A percentile compares a stretch with the other conserved stretches of the same genome.
Evolutionary conservation across 495 filamentous ascomycete species (phyloP).

Genomic region (Oidiodendron maius): DNA sequence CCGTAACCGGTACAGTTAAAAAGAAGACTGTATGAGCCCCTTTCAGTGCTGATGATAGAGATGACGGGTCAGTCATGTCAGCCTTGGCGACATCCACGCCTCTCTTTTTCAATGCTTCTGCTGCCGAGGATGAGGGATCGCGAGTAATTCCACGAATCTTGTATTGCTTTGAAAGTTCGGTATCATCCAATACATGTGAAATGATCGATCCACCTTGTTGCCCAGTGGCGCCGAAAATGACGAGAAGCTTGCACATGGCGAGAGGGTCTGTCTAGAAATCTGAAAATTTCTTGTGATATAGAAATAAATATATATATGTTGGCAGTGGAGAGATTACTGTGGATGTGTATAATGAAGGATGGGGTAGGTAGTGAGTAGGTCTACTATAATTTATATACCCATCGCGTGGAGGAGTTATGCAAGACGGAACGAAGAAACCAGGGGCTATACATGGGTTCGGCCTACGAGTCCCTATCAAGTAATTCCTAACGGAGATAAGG

Average conservation of each 20-base stretch:
- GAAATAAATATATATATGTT: no score
- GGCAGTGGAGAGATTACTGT: no score
- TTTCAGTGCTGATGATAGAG: constrained; percentile 37
- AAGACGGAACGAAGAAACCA: no score
- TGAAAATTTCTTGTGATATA: no score
- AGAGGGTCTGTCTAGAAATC: not conserved
- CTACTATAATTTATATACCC: no score
- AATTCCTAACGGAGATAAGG: no score
- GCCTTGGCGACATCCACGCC: not conserved
- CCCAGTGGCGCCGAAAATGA: constrained; percentile 56
- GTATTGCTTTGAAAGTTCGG: constrained; percentile 40
- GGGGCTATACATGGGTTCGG: no score
- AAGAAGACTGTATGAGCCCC: constrained; percentile 47
- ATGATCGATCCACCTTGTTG: constrained; percentile 54
- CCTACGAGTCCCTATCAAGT: no score
- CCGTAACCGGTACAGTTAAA: constrained; percentile 38
- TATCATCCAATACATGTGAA: constrained; percentile 37
- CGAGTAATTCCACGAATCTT: constrained; percentile 40
- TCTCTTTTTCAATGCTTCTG: not conserved
- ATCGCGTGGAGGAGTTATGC: no score
- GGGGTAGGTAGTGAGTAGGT: no score
- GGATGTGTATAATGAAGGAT: no score
- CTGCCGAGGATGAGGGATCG: not conserved
- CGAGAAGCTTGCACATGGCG: constrained; percentile 34
- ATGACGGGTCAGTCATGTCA: constrained; percentile 32